Conservation (phyloP, 108 stramenopile genomes). For the Phaeodactylum tricornutum region DNA sequence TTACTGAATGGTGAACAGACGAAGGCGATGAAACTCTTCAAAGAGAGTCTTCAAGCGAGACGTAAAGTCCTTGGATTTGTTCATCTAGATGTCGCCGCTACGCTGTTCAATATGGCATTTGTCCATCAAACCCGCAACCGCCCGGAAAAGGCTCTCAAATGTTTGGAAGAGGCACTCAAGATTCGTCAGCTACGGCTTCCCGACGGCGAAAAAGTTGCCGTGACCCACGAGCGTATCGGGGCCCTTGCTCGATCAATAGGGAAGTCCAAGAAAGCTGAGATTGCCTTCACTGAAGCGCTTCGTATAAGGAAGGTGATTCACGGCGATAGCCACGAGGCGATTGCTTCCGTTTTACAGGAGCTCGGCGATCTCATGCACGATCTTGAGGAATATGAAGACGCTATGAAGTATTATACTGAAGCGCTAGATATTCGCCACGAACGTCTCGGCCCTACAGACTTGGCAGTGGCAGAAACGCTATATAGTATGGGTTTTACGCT, state of each 20-base stretch:
- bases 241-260: slow-evolving; percentile 35
- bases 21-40: slow-evolving; percentile 52
- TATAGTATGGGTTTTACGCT: slow-evolving; percentile 70
- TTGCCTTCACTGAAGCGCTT: slow-evolving; percentile 56
- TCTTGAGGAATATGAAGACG: slow-evolving; percentile 45
- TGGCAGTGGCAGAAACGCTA: slow-evolving; percentile 49
- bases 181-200: slow-evolving; percentile 61
- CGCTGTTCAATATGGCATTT: slow-evolving; percentile 66
- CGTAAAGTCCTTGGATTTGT: slow-evolving; percentile 53
- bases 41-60: slow-evolving; percentile 54
- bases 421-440: slow-evolving; percentile 48
- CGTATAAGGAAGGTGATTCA: slow-evolving; percentile 43
- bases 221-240: slow-evolving; percentile 57
- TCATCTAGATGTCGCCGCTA: slow-evolving; percentile 76
- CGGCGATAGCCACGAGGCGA: slow-evolving; percentile 53
- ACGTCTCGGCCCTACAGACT: slow-evolving; percentile 35
- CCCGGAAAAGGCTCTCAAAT: slow-evolving; percentile 46
- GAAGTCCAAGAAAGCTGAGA: slow-evolving; percentile 52
- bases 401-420: slow-evolving; percentile 55
- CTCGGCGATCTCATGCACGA: slow-evolving; percentile 73
- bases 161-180: slow-evolving; percentile 59
- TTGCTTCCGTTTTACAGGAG: slow-evolving; percentile 57
- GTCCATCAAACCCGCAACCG: slow-evolving; percentile 42
- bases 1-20: slow-evolving; percentile 40
- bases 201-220: slow-evolving; percentile 55